Percentiles rank a stretch among this genome's conserved stretches.
Conservation (phyloP, 768 basidiomycete genomes). For the Boletellus ananas region DNA sequence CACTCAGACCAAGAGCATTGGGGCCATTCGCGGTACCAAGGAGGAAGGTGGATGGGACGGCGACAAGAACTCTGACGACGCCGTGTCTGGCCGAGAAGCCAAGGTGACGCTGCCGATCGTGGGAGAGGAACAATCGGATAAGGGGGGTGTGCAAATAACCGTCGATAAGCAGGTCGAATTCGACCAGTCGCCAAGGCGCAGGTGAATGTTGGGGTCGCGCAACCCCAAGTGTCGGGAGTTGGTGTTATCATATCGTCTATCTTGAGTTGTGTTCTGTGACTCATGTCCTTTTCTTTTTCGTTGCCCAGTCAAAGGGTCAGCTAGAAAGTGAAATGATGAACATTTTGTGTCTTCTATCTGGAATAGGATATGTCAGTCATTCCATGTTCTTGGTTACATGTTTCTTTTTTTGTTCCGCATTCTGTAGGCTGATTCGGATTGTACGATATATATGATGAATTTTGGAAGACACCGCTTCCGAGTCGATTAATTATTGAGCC, state of each 20-base stretch:
- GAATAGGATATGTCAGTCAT: constrained; percentile 7
- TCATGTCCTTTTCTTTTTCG: not conserved
- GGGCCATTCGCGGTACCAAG: constrained; percentile 36
- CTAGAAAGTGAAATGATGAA: constrained; percentile 1
- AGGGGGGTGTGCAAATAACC: constrained; percentile 54
- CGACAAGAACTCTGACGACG: constrained; percentile 41
- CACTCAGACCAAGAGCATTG: constrained; percentile 45
- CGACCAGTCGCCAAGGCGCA: constrained; percentile 29
- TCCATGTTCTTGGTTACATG: not conserved
- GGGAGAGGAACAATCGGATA: constrained; percentile 25
- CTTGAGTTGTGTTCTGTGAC: not conserved
- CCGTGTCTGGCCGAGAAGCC: constrained; percentile 31
- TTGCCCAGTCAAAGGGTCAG: not conserved
- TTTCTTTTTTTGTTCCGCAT: not conserved
- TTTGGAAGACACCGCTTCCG: no score
- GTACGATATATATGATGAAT: no score
- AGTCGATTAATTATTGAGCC: no score
- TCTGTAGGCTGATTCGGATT: no score
- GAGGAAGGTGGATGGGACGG: constrained; percentile 39
- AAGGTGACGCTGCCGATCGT: constrained; percentile 36
- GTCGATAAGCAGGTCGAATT: constrained; percentile 56
- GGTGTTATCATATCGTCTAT: not conserved
- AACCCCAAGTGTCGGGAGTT: not conserved
- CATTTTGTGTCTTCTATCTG: not conserved
- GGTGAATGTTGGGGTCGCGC: constrained; percentile 5